Base-by-base conservation (phyloP, 192 early-diverging fungal species). In the Pilobolus umbonatus region DNA sequence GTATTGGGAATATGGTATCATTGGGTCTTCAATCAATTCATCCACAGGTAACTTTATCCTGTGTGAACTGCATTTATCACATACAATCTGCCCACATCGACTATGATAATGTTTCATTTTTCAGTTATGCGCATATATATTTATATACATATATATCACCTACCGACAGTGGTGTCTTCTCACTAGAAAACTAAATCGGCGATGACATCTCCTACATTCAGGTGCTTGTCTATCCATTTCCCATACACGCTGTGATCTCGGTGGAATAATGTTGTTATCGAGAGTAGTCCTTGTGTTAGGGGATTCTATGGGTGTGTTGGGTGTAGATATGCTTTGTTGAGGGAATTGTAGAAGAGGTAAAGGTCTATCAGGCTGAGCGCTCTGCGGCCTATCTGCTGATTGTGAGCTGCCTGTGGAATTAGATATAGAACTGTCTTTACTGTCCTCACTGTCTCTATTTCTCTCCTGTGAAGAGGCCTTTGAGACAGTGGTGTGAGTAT, bases 71-170 rank as follows among this genome's bases (percentile, higher is more conserved):
- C 93, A 96, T n/a, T 61, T 72, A 66, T 90, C 88, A 63, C 93
- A 96, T 17, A 90, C 87, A 32, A 96, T 75, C 30, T 81, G 75
- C 4, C 93, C 93, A 78, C 93, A 96, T 31, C 89, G 87, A 38
- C 94, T 83, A 32, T 9, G 31, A 14, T 15, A 7, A 19, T 44
- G 5, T 30, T 3, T 5, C 11, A 14, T 28, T 24, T 14, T 50
- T n/a, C 29, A 61, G 28, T 49, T 38, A 34, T 36, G 47, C 17
- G 17, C 1, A 0, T 22, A 9, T 28, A 1, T 42, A 15, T 57
- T 44, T 30, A 2, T 51, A 2, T 22, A n/a, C 5, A 10, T 51
- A 19, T 22, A 15, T 0, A 9, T 17, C 8, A 3, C 14, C 44
- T 65, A 65, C 63, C 63, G 32, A 72, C 94, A 97, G 70, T 97